Conservation (phyloP, 331 rosid genomes). For the Arachis monticola region DNA sequence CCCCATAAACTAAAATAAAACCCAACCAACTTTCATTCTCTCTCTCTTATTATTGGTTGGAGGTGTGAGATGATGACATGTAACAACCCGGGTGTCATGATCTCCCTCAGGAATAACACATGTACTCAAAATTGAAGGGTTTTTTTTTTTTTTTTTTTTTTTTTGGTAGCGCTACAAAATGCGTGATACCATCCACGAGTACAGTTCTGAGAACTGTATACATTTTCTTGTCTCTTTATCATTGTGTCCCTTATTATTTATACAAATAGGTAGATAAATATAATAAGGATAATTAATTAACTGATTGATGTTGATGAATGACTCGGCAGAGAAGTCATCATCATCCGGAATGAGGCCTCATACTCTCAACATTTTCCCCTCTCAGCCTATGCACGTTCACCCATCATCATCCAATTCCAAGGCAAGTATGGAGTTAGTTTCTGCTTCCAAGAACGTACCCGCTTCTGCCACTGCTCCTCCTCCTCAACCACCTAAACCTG, state of each 20-base stretch:
- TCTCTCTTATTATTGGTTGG: slow-evolving; percentile 23
- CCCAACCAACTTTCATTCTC: too few relatives aligned
- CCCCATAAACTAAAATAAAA: neutral
- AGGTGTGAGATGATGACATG: slow-evolving; percentile 57
- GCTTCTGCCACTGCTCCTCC: slow-evolving; percentile 29
- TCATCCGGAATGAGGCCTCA: slow-evolving; percentile 86
- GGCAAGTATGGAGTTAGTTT: slow-evolving; percentile 59
- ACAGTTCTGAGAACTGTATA: too few relatives aligned
- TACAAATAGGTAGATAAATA: too few relatives aligned
- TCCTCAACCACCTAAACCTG: slow-evolving; percentile 62
- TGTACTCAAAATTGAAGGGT: too few relatives aligned
- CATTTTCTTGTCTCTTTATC: slow-evolving; percentile 5
- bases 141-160: too few relatives aligned
- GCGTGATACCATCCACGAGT: too few relatives aligned
- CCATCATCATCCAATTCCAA: slow-evolving; percentile 66
- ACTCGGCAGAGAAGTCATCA: slow-evolving; percentile 54
- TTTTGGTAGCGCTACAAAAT: too few relatives aligned
- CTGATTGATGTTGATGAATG: slow-evolving; percentile 31
- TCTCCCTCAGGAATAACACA: slow-evolving; percentile 6
- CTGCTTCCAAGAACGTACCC: slow-evolving; percentile 64
- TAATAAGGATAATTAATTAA: too few relatives aligned
- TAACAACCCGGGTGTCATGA: slow-evolving; percentile 58
- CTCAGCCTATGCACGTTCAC: slow-evolving; percentile 90
- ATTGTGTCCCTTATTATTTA: slow-evolving; percentile 27
- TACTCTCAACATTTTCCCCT: slow-evolving; percentile 96